These are phyloP conservation scores for Linnemannia exigua DNA, from an alignment of 192 early-diverging fungal species.

Conservation along the genomic window DNA sequence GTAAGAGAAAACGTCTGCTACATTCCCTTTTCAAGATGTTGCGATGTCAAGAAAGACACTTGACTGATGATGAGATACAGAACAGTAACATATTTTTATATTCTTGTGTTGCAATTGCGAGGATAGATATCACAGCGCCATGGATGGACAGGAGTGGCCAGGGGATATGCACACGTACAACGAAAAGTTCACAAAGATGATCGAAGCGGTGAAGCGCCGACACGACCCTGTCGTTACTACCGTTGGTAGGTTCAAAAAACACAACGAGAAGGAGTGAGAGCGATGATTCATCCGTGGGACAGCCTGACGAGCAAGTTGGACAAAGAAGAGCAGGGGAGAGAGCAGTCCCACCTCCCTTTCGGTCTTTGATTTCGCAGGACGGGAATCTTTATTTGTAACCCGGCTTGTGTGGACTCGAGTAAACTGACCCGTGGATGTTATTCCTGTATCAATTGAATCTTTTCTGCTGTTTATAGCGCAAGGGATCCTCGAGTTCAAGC, in stretches of 20 bases:
- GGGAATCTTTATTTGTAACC: constrained; percentile 8
- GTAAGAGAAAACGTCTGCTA: constrained; percentile 40
- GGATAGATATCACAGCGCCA: constrained; percentile 68
- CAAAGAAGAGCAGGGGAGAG: background rate
- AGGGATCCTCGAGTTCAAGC: constrained; percentile 94
- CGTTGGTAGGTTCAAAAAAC: constrained; percentile 66
- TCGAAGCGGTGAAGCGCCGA: constrained; percentile 92
- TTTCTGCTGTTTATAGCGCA: constrained; percentile 70
- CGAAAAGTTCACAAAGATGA: constrained; percentile 85
- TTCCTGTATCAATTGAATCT: background rate
- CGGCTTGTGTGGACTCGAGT: background rate
- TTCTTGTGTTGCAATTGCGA: background rate
- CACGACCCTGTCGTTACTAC: constrained; percentile 95
- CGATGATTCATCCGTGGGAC: background rate
- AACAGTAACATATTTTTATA: background rate
- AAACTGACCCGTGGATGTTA: background rate
- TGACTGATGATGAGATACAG: background rate
- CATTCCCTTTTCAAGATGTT: background rate
- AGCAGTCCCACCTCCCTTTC: background rate
- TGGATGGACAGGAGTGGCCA: constrained; percentile 70
- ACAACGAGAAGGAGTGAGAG: background rate
- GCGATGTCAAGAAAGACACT: background rate
- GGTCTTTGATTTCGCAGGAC: constrained; percentile 39
- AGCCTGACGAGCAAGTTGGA: background rate
- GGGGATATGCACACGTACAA: constrained; percentile 85